phyloP scores from a whole-genome alignment of 2,329 filamentous ascomycete genomes.

The Nemania abortiva region DNA sequence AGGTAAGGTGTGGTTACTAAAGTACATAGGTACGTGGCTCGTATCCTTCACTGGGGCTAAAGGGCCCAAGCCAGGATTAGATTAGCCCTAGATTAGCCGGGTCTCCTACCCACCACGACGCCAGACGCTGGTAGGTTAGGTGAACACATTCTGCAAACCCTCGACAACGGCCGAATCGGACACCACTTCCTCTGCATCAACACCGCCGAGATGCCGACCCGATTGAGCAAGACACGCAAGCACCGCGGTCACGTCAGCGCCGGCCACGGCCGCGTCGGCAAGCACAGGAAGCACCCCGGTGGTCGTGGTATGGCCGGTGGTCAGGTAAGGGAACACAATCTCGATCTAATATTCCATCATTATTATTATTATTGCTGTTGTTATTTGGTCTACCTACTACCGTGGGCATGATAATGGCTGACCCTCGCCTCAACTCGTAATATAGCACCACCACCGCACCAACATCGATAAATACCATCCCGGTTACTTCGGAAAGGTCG shows the following conservation, averaged over 20 bases:
- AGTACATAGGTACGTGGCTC: no score
- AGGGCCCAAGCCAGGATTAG: constrained; percentile 11
- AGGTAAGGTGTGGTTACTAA: background rate
- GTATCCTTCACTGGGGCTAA: no score
- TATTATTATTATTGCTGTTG: no score
- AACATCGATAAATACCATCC: constrained; percentile 88
- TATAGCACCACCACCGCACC: constrained; percentile 92
- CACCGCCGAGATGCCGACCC: constrained; percentile 41
- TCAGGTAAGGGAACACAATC: constrained; percentile 33
- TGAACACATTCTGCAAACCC: constrained; percentile 34
- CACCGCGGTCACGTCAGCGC: constrained; percentile 95
- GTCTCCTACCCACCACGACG: constrained; percentile 27
- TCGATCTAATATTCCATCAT: background rate
- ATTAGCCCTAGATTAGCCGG: constrained; percentile 43
- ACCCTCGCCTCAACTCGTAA: constrained; percentile 72
- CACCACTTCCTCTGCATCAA: constrained; percentile 29
- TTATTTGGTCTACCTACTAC: background rate
- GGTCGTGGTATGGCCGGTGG: constrained; percentile 80
- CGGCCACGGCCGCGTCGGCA: constrained; percentile 98
- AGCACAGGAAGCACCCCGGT: constrained; percentile 94
- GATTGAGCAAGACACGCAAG: constrained; percentile 43
- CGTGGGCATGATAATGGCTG: constrained; percentile 64
- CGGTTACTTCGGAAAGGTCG: constrained; percentile 99
- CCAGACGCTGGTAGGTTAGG: background rate
- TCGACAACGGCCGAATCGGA: constrained; percentile 37